Conservation (phyloP, 1,139 yeast species). For the Geotrichum cucujoidarum region DNA sequence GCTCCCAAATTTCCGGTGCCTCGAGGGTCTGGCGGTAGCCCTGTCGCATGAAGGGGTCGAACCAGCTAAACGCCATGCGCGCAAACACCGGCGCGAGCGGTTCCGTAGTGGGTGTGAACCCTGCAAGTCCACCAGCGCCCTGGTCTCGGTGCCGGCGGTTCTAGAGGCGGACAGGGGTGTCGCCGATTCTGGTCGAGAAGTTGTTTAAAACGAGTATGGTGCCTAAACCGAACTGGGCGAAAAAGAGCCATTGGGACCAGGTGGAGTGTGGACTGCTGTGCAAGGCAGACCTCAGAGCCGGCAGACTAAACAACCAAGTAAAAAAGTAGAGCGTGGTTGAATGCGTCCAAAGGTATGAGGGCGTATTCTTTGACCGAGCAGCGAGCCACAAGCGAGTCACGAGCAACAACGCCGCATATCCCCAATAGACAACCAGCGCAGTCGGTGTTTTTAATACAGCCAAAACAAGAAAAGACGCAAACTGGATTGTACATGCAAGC, state of each 20-base stretch:
- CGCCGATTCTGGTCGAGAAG: constrained; percentile 62
- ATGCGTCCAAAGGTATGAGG: constrained; percentile 58
- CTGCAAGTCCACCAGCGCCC: no score
- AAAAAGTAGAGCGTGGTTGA: constrained; percentile 58
- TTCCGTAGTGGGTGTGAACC: constrained; percentile 69
- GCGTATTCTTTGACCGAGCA: constrained; percentile 32
- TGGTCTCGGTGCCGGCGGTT: no score
- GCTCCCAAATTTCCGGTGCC: constrained; percentile 76
- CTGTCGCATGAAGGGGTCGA: constrained; percentile 60
- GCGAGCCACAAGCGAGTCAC: constrained; percentile 49
- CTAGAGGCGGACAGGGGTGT: constrained; percentile 40
- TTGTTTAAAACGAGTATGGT: constrained; percentile 45
- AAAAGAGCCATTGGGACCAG: constrained; percentile 36
- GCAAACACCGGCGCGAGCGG: constrained; percentile 57
- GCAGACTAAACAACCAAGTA: constrained; percentile 48
- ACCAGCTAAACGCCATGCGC: constrained; percentile 69
- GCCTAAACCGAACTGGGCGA: constrained; percentile 35
- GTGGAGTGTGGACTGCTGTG: constrained; percentile 45
- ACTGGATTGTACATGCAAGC: constrained; percentile 25
- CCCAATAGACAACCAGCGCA: constrained; percentile 49
- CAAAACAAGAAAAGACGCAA: constrained; percentile 33
- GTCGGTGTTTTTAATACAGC: constrained; percentile 37
- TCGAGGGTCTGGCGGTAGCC: constrained; percentile 58
- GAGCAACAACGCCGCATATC: constrained; percentile 48
- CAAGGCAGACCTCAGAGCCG: constrained; percentile 66